These are phyloP conservation scores for Aspergillus haitiensis DNA, from an alignment of 495 filamentous ascomycete genomes.

Conservation along the genomic window DNA sequence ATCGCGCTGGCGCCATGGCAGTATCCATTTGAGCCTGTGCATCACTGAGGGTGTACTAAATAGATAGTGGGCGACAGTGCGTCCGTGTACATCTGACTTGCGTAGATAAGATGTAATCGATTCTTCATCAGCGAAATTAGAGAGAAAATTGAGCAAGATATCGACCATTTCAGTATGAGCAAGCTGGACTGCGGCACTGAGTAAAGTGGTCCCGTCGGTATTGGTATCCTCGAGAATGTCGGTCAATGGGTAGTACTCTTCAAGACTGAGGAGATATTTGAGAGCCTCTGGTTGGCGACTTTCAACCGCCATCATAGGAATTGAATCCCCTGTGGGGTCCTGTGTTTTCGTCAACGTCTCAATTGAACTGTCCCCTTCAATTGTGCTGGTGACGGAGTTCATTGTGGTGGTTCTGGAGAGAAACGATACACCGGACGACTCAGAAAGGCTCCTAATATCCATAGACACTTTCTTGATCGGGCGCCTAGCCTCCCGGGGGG, in stretches of 20 bases:
- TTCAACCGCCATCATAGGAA: conserved; percentile 96
- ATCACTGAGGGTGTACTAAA: conserved; percentile 88
- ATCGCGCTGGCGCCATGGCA: conserved; percentile 89
- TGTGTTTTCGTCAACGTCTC: conserved; percentile 81
- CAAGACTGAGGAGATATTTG: conserved; percentile 73
- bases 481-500: conserved; percentile 47
- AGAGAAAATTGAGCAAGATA: conserved; percentile 67
- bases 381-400: conserved; percentile 65
- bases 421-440: conserved; percentile 75
- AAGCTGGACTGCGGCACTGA: conserved; percentile 92
- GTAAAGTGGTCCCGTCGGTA: conserved; percentile 81
- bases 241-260: conserved; percentile 67
- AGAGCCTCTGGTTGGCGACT: conserved; percentile 67
- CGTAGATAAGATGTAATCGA: conserved; percentile 64
- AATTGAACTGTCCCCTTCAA: conserved; percentile 84
- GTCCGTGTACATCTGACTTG: conserved; percentile 76
- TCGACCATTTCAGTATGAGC: conserved; percentile 74
- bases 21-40: conserved; percentile 64
- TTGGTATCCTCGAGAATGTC: conserved; percentile 79
- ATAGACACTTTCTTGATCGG: conserved; percentile 78
- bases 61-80: conserved; percentile 92
- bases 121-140: conserved; percentile 51
- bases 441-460: conserved; percentile 86
- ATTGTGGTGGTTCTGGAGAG: conserved; percentile 74
- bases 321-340: conserved; percentile 76